Conservation (phyloP, 225 moss, liverwort and hornwort genomes). For the Rhytidiadelphus loreus region DNA sequence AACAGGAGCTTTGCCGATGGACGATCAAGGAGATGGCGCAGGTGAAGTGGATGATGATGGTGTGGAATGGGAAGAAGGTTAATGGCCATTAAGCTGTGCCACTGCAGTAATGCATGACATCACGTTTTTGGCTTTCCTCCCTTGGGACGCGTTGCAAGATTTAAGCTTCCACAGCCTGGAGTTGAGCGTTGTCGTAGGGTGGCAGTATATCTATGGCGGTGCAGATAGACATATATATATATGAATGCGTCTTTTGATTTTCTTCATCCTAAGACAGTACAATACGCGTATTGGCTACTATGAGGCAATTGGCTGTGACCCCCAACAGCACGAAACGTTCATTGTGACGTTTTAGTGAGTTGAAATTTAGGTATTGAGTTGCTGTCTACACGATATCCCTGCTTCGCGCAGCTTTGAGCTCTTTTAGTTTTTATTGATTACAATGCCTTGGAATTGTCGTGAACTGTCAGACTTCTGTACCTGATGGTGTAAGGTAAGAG, state of each 20-base stretch:
- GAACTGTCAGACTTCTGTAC: neutral
- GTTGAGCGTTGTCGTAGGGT: neutral
- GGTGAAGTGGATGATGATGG: conserved; percentile 67
- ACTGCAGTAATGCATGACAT: neutral
- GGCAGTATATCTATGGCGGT: neutral
- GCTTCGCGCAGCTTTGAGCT: neutral
- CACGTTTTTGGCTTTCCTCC: neutral
- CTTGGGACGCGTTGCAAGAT: neutral
- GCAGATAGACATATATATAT: neutral
- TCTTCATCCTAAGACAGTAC: neutral
- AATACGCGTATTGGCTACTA: neutral
- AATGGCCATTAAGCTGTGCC: neutral
- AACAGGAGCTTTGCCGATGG: conserved; percentile 11
- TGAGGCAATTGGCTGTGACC: neutral
- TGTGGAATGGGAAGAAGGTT: conserved; percentile 87
- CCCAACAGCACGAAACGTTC: neutral
- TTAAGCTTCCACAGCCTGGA: neutral
- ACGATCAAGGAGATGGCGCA: conserved; percentile 31
- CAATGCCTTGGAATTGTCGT: neutral
- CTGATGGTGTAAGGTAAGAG: too few relatives aligned
- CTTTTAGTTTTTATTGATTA: neutral
- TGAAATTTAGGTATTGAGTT: conserved; percentile 7
- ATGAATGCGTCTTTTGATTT: neutral
- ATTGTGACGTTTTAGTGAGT: neutral
- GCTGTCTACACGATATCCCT: neutral